phyloP scores from a whole-genome alignment of 2,329 filamentous ascomycete genomes.

The Calcarisporium arbuscula region DNA sequence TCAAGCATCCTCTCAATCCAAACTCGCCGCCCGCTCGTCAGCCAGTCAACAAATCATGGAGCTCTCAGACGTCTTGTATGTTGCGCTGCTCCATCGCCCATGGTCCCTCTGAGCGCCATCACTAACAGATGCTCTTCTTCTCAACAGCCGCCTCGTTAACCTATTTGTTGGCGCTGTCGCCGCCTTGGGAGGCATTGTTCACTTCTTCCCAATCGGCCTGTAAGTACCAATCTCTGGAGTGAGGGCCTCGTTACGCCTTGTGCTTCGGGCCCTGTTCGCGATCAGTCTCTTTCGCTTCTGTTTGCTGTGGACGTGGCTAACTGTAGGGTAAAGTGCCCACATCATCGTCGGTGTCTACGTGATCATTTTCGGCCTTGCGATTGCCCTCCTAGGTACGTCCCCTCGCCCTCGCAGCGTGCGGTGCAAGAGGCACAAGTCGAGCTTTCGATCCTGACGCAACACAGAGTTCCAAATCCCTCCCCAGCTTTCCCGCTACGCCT shows the following conservation, averaged over 20 bases:
- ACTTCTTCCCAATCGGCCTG: slow-evolving; percentile 59
- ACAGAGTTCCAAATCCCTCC: slow-evolving; percentile 90
- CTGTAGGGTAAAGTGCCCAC: too few relatives aligned
- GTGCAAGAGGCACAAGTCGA: slow-evolving; percentile 14
- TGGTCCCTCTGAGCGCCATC: slow-evolving; percentile 5
- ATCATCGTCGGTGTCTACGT: slow-evolving; percentile 82
- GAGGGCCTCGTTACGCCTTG: too few relatives aligned
- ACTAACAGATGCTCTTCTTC: slow-evolving; percentile 26
- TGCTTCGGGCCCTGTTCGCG: too few relatives aligned
- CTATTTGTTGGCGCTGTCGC: slow-evolving; percentile 81
- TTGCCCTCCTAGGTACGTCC: slow-evolving; percentile 55
- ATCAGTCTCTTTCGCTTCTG: too few relatives aligned
- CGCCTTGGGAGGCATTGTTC: slow-evolving; percentile 73
- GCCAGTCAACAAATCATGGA: too few relatives aligned
- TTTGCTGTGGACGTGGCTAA: slow-evolving; percentile 2
- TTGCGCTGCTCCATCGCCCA: slow-evolving; percentile 8
- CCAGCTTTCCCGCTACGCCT: slow-evolving; percentile 87
- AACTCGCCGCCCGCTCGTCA: too few relatives aligned
- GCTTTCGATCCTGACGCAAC: neutral
- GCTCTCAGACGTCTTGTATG: slow-evolving; percentile 87
- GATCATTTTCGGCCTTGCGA: slow-evolving; percentile 80
- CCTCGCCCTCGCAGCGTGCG: neutral
- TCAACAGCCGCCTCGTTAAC: slow-evolving; percentile 82
- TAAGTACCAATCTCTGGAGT: too few relatives aligned
- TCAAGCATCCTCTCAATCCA: too few relatives aligned